Conservation (phyloP, 225 moss, liverwort and hornwort species). For the Pseudisothecium myosuroides region DNA sequence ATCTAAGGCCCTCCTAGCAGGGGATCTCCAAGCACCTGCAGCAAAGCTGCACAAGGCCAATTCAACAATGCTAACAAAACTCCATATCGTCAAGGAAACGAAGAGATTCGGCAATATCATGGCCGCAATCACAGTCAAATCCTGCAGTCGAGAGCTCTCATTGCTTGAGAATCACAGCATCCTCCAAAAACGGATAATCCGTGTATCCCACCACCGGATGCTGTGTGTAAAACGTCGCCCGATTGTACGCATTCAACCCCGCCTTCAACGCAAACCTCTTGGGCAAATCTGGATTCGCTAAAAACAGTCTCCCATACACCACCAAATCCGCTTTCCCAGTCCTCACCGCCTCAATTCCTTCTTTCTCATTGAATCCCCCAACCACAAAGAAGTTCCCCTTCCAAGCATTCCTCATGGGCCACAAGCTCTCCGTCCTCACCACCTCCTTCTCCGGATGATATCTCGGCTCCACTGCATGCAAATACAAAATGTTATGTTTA, state of each 20-base stretch:
- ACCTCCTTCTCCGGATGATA: not conserved
- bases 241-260: not conserved
- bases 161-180: not conserved
- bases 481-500: conserved; percentile 4
- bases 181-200: not conserved
- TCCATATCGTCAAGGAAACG: not conserved
- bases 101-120: not conserved
- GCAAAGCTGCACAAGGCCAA: not conserved
- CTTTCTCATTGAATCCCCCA: not conserved
- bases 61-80: not conserved
- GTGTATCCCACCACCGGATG: not conserved
- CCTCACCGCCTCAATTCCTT: not conserved
- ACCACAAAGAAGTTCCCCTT: conserved; percentile 1
- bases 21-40: not conserved
- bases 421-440: not conserved
- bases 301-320: not conserved
- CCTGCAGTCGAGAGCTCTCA: not conserved
- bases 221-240: not conserved
- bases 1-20: not conserved
- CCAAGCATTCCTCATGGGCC: conserved; percentile 18
- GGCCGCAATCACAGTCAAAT: not conserved
- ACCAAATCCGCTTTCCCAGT: conserved; percentile 1
- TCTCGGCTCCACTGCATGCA: conserved; percentile 36
- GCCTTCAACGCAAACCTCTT: conserved; percentile 13
- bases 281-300: conserved; percentile 24